phyloP scores from a whole-genome alignment of 306 rosid genomes.

The Herpetospermum pedunculosum region DNA sequence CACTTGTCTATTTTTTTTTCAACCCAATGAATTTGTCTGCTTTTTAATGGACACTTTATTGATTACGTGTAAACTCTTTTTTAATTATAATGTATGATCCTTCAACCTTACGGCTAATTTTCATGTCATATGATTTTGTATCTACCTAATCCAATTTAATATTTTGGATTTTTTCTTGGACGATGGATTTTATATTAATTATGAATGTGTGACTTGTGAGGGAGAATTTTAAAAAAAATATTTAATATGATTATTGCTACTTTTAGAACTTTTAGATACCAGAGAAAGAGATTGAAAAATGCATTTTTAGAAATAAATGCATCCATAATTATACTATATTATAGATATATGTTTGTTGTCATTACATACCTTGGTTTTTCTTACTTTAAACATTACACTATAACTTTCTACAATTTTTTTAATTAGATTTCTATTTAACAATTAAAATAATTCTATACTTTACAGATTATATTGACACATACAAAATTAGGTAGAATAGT shows the following conservation, averaged over 20 bases:
- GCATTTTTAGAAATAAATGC: not conserved
- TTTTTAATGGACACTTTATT: slow-evolving; percentile 24
- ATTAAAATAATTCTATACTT: too few relatives aligned
- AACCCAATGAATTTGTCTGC: slow-evolving; percentile 36
- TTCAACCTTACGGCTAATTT: not conserved
- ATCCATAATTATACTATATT: too few relatives aligned
- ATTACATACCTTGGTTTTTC: too few relatives aligned
- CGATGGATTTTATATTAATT: not conserved
- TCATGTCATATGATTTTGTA: not conserved
- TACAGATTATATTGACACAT: too few relatives aligned
- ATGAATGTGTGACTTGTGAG: not conserved
- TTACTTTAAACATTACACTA: too few relatives aligned
- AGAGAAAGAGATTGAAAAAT: not conserved
- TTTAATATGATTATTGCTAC: too few relatives aligned
- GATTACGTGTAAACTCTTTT: not conserved
- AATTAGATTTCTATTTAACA: too few relatives aligned
- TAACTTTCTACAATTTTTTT: too few relatives aligned
- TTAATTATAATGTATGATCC: not conserved
- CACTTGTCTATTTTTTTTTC: slow-evolving; percentile 16
- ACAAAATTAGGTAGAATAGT: too few relatives aligned
- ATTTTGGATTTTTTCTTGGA: not conserved
- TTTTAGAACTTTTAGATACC: not conserved
- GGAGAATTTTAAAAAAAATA: not conserved
- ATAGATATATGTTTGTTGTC: too few relatives aligned
- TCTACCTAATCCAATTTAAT: not conserved